Evolutionary conservation across 2,329 filamentous ascomycete species (phyloP).

Genomic region (Calonectria hawksworthii): DNA sequence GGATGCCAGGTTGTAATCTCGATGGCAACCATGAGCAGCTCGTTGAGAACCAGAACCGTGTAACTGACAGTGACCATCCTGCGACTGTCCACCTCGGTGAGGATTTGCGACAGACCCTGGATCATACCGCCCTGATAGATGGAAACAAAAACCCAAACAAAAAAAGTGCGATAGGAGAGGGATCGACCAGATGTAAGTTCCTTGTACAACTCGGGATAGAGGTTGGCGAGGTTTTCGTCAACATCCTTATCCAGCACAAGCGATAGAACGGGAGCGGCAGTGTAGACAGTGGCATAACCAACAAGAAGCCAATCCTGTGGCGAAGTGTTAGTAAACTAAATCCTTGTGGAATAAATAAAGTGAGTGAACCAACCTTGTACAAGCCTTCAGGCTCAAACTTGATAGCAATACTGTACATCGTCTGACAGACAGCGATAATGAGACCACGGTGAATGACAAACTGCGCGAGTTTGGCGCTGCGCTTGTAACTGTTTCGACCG

Average conservation of each 20-base stretch:
- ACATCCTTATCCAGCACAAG: slow-evolving; percentile 96
- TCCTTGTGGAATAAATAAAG: not conserved
- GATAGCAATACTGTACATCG: slow-evolving; percentile 95
- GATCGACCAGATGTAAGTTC: slow-evolving; percentile 92
- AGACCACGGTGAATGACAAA: slow-evolving; percentile 98
- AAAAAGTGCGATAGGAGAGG: slow-evolving; percentile 93
- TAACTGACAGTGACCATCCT: slow-evolving; percentile 93
- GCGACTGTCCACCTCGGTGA: slow-evolving; percentile 81
- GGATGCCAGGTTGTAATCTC: slow-evolving; percentile 98
- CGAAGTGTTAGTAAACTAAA: slow-evolving; percentile 35
- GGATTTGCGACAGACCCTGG: slow-evolving; percentile 91
- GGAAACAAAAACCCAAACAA: slow-evolving; percentile 94
- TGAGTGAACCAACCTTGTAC: slow-evolving; percentile 73
- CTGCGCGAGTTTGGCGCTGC: slow-evolving; percentile 93
- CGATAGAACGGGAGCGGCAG: slow-evolving; percentile 91
- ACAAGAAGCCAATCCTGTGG: slow-evolving; percentile 91
- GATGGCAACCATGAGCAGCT: slow-evolving; percentile 96
- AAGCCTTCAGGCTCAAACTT: slow-evolving; percentile 94
- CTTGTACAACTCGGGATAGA: slow-evolving; percentile 98
- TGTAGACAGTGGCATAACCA: slow-evolving; percentile 96
- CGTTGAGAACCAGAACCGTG: slow-evolving; percentile 92
- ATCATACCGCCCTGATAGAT: slow-evolving; percentile 97
- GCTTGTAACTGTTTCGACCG: slow-evolving; percentile 96
- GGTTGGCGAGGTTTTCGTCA: slow-evolving; percentile 90
- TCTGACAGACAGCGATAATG: slow-evolving; percentile 96